Evolutionary conservation across 139 green algal genomes (phyloP).

Genomic region (Tetraselmis chui): DNA sequence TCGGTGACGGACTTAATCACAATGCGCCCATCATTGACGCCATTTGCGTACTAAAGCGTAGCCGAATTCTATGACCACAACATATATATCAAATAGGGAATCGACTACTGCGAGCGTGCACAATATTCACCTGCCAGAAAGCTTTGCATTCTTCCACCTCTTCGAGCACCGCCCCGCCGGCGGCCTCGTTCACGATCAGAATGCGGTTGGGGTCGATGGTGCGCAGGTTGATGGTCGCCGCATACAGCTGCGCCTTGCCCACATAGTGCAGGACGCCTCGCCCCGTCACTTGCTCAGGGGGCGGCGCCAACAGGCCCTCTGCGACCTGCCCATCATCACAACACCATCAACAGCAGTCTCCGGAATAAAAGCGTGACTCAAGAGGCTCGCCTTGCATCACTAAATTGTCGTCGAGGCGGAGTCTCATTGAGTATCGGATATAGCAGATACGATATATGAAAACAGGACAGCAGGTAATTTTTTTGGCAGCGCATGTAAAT

Average conservation of each 20-base stretch:
- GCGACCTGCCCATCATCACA: neutral
- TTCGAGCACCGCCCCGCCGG: conserved; percentile 54
- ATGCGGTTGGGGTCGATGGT: conserved; percentile 81
- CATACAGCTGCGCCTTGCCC: conserved; percentile 23
- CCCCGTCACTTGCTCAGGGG: neutral
- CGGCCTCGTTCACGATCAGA: conserved; percentile 63
- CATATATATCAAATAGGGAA: neutral
- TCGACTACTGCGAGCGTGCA: neutral
- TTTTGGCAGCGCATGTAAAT: too few species aligned
- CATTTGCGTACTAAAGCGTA: too few species aligned
- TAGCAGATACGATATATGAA: too few species aligned
- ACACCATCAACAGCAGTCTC: too few species aligned
- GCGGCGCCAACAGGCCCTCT: neutral
- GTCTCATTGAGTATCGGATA: too few species aligned
- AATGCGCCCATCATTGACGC: too few species aligned
- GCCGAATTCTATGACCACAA: too few species aligned
- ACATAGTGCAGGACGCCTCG: conserved; percentile 45
- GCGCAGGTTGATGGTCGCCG: conserved; percentile 55
- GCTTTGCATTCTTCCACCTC: conserved; percentile 65
- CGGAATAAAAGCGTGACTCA: too few species aligned
- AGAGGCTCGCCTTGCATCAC: too few species aligned
- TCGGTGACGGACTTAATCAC: too few species aligned
- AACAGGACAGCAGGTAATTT: too few species aligned
- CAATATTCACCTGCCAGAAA: conserved; percentile 57
- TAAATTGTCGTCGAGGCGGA: too few species aligned